Evolutionary conservation across 2,329 filamentous ascomycete species (phyloP).

Genomic region (Diaporthe vaccinii): DNA sequence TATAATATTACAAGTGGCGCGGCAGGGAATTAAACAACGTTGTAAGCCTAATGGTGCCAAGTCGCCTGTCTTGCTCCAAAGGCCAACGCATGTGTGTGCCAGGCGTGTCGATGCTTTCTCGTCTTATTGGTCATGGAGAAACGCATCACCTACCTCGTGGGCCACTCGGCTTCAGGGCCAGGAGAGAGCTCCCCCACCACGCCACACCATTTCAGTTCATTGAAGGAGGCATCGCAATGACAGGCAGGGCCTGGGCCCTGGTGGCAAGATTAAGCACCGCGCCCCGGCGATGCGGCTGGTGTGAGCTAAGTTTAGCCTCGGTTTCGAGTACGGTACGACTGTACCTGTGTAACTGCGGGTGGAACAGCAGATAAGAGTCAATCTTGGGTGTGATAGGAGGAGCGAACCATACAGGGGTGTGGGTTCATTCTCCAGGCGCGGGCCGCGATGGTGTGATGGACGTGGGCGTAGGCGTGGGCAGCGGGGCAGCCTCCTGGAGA

Average conservation of each 20-base stretch:
- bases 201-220: not conserved
- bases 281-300: slow-evolving; percentile 18
- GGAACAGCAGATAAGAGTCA: slow-evolving; percentile 3
- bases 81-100: not conserved
- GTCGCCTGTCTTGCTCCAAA: not conserved
- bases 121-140: not conserved
- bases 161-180: slow-evolving; percentile 3
- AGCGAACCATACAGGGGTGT: slow-evolving; percentile 2
- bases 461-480: not conserved
- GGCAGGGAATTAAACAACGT: not conserved
- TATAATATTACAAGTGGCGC: not conserved
- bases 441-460: slow-evolving; percentile 25
- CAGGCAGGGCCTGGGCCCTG: not conserved
- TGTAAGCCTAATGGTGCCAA: not conserved
- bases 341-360: not conserved
- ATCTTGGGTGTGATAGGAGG: not conserved
- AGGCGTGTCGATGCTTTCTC: not conserved
- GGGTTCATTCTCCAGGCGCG: slow-evolving; percentile 3
- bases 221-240: not conserved
- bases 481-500: not conserved
- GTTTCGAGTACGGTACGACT: not conserved
- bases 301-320: slow-evolving; percentile 26
- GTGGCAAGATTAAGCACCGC: slow-evolving; percentile 24
- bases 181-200: not conserved
- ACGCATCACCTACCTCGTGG: not conserved